Conservation (phyloP, 257 asterid species). For the Solanum chilense region DNA sequence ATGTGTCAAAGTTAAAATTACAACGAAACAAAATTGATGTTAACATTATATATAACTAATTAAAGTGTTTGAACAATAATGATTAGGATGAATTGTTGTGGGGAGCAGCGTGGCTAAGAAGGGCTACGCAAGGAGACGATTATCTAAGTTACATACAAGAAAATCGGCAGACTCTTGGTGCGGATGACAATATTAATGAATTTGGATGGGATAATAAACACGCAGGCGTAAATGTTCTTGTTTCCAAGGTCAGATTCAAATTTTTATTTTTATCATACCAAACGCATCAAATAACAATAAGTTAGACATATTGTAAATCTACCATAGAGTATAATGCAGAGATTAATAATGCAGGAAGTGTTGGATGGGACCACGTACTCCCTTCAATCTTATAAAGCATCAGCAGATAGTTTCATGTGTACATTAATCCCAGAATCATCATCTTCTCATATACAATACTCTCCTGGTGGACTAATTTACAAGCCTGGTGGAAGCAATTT, state of each 20-base stretch:
- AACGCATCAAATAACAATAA: not conserved
- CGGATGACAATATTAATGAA: slow-evolving; percentile 77
- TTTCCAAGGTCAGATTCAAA: slow-evolving; percentile 51
- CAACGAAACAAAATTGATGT: not conserved
- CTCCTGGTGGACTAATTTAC: slow-evolving; percentile 87
- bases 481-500: slow-evolving; percentile 92
- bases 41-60: not conserved
- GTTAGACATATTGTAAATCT: not conserved
- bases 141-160: slow-evolving; percentile 68
- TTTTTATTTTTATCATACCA: not conserved
- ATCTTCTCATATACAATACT: slow-evolving; percentile 60
- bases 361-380: slow-evolving; percentile 47
- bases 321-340: not conserved
- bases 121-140: slow-evolving; percentile 60
- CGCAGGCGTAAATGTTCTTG: slow-evolving; percentile 84
- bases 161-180: slow-evolving; percentile 82
- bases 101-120: slow-evolving; percentile 97
- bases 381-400: slow-evolving; percentile 67
- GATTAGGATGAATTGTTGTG: slow-evolving; percentile 86
- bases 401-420: slow-evolving; percentile 97
- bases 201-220: slow-evolving; percentile 99
- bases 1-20: no score
- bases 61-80: not conserved
- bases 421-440: slow-evolving; percentile 76
- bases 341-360: slow-evolving; percentile 48